Conservation (phyloP, 257 asterid species). For the Striga asiatica region DNA sequence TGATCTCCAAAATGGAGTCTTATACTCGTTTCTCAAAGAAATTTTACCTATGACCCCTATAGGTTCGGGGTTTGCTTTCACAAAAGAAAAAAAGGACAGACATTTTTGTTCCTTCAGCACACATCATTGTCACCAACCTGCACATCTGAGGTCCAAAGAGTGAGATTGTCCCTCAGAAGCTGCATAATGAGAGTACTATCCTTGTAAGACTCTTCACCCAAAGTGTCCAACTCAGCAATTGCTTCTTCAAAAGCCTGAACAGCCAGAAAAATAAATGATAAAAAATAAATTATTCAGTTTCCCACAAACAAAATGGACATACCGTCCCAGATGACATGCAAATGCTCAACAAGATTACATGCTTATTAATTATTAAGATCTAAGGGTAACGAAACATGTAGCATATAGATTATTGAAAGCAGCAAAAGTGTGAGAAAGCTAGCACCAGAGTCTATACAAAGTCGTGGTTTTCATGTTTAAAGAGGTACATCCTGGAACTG, state of each 20-base stretch:
- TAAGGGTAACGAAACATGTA: no score
- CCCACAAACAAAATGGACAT: background rate
- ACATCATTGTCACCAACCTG: conserved; percentile 29
- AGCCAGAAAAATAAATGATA: background rate
- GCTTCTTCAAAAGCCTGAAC: conserved; percentile 69
- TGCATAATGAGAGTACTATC: conserved; percentile 74
- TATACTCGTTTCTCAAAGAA: no score
- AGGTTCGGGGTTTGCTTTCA: background rate
- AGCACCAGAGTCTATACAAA: background rate
- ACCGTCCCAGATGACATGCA: no score
- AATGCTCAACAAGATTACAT: background rate
- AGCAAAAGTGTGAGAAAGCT: background rate
- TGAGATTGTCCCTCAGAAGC: conserved; percentile 66
- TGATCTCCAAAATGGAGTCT: no score
- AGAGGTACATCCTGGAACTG: background rate
- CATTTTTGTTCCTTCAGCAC: no score
- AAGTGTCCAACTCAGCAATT: conserved; percentile 59
- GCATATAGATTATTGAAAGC: no score
- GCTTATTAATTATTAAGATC: no score
- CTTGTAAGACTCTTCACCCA: conserved; percentile 69
- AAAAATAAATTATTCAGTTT: background rate
- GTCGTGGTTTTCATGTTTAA: background rate
- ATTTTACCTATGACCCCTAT: background rate
- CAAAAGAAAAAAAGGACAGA: background rate
- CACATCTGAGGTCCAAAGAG: conserved; percentile 74